A percentile compares a stretch with the other conserved stretches of the same genome.
Conservation (phyloP, 2,329 filamentous ascomycete species). For the Neofusicoccum cordaticola region DNA sequence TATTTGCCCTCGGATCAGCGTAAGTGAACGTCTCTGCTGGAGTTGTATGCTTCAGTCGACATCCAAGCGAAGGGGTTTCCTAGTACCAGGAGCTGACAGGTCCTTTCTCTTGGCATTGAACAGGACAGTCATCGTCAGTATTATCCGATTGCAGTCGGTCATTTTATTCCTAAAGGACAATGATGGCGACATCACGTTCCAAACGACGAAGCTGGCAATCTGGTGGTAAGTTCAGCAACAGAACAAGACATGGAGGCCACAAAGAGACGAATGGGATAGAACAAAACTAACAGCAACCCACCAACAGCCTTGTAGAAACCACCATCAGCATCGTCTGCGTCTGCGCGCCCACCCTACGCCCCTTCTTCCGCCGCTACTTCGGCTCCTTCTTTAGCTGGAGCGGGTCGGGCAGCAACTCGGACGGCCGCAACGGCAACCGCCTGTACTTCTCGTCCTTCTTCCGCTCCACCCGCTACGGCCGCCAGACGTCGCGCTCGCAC, state of each 20-base stretch:
- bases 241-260: no score
- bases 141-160: not conserved
- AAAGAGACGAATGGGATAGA: no score
- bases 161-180: not conserved
- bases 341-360: constrained; percentile 5
- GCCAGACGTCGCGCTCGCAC: not conserved
- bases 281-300: no score
- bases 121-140: not conserved
- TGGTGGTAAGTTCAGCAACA: not conserved
- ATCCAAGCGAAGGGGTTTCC: not conserved
- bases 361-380: constrained; percentile 8
- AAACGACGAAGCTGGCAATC: not conserved
- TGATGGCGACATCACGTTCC: not conserved
- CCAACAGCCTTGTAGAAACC: not conserved
- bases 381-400: constrained; percentile 6
- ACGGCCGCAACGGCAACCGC: not conserved
- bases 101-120: not conserved
- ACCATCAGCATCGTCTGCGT: constrained; percentile 7
- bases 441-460: not conserved
- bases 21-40: not conserved
- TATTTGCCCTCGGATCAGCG: not conserved
- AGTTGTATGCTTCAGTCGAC: not conserved
- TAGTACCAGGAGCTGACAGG: not conserved
- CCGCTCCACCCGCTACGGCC: not conserved
- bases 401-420: not conserved